Conservation (phyloP, 2,329 filamentous ascomycete species). For the Akanthomyces dipterigenus region DNA sequence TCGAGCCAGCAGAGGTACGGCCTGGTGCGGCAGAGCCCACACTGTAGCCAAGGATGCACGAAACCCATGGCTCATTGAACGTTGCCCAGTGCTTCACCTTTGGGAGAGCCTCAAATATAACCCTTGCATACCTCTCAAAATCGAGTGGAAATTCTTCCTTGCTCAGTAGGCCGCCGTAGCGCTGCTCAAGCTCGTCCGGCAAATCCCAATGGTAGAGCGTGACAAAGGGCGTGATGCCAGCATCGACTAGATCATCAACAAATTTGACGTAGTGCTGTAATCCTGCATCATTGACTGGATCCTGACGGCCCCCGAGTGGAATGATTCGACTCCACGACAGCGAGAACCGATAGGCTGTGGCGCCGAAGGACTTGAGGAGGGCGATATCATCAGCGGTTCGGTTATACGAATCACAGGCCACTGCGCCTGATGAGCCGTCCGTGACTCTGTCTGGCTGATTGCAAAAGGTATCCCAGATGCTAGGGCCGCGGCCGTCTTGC, state of each 20-base stretch:
- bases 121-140: conserved; percentile 70
- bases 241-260: conserved; percentile 68
- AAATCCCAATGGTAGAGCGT: conserved; percentile 88
- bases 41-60: conserved; percentile 71
- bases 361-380: conserved; percentile 66
- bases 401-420: conserved; percentile 84
- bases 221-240: conserved; percentile 72
- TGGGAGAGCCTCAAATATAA: conserved; percentile 66
- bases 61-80: conserved; percentile 88
- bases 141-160: conserved; percentile 76
- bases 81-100: conserved; percentile 86
- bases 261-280: conserved; percentile 73
- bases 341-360: conserved; percentile 76
- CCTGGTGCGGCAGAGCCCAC: conserved; percentile 75
- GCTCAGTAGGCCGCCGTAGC: conserved; percentile 76
- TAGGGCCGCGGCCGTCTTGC: too few relatives aligned
- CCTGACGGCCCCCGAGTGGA: conserved; percentile 74
- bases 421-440: conserved; percentile 64
- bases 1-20: conserved; percentile 67
- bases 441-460: conserved; percentile 69
- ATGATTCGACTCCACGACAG: conserved; percentile 81
- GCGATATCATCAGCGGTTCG: conserved; percentile 69
- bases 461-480: too few relatives aligned
- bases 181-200: conserved; percentile 68
- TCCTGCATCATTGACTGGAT: conserved; percentile 73